Base-by-base conservation (phyloP, 2,329 filamentous ascomycete genomes). In the Xylaria sp. region DNA sequence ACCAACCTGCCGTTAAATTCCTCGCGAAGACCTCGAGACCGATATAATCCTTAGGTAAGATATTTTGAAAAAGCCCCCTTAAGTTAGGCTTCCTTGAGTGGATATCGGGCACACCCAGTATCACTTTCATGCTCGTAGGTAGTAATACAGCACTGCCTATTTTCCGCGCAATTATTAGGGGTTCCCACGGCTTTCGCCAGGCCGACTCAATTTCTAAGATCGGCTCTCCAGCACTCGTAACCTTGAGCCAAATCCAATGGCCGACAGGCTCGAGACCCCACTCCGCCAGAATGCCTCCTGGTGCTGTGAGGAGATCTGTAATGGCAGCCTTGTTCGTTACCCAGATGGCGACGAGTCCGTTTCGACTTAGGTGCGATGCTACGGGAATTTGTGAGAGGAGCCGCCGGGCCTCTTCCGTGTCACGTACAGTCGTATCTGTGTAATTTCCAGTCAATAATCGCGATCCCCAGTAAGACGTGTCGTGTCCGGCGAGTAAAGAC, bases 241-340 rank as follows among this genome's bases (percentile, higher is more conserved):
- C 85, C 78, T 96, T 96, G 57, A 94, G 78, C 92, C 92, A 96
- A 1, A 89, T 84, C 92, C 92, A 95, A 76, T 94, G 91, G 57
- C 90, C 87, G 0, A 88, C 82, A 11, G 88, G 76, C 60, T 89
- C 84, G 0, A 95, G 80, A 27, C 88, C 90, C 91, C 91, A 93
- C 39, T 82, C 79, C 6, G 86, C 84, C 71, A 94, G 91, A 1
- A 94, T 71, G 1, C 90, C 90, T 1, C 89, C 89, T 0, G 84
- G 82, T 0, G 83, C 82, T 0, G 80, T 83, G 61, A 89, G 77
- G 12, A 93, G 79, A 4, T 88, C 84, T 24, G 86, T 79, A 2
- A 89, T 82, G 24, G 87, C 82, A 1, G 85, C 79, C 70, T 90
- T 92, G 79, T 95, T 95, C 58, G 93, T 95, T 64, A 94, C 85